Evolutionary conservation across 176 grass and related monocot genomes (phyloP).

Genomic region (Oryza longistaminata): DNA sequence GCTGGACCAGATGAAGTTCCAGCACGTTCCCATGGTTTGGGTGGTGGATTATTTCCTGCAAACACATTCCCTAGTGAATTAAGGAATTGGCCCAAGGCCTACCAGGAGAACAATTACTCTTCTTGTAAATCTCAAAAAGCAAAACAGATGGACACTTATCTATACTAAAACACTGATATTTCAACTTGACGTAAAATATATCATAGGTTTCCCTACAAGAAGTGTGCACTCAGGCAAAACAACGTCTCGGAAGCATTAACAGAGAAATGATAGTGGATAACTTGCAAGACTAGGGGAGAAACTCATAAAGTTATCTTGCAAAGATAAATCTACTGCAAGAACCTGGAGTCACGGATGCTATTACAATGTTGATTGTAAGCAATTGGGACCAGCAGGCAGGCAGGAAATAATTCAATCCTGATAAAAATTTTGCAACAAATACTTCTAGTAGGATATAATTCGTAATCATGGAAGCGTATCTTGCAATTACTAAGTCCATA

Average conservation of each 20-base stretch:
- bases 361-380: not conserved
- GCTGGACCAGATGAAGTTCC: conserved; percentile 59
- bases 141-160: not conserved
- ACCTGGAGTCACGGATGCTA: not conserved
- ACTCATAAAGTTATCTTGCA: not conserved
- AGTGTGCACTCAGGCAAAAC: not conserved
- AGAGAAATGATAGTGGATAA: not conserved
- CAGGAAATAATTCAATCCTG: not conserved
- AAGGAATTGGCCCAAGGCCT: not conserved
- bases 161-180: not conserved
- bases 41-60: conserved; percentile 57
- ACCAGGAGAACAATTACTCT: not conserved
- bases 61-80: conserved; percentile 23
- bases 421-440: not conserved
- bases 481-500: not conserved
- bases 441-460: not conserved
- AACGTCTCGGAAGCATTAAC: not conserved
- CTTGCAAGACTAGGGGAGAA: not conserved
- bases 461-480: not conserved
- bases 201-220: not conserved
- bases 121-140: not conserved
- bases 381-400: not conserved
- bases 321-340: not conserved
- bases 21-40: conserved; percentile 76
- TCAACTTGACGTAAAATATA: not conserved